phyloP scores from a whole-genome alignment of 179 eudicot species.

The Actinidia arguta region DNA sequence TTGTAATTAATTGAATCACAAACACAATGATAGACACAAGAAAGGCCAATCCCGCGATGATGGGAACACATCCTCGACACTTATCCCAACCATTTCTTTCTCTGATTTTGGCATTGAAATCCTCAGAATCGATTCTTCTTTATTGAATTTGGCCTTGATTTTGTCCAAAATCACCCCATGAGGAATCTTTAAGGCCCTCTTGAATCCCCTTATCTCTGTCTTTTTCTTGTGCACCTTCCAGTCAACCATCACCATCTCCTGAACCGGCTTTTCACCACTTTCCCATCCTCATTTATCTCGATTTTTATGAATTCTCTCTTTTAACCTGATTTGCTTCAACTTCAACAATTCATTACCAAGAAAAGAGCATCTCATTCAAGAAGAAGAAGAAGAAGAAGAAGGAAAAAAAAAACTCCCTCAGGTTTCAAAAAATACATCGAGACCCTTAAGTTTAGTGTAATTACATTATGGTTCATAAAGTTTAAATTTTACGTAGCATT shows the following conservation, averaged over 20 bases:
- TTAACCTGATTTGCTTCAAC: slow-evolving; percentile 44
- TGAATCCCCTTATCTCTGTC: slow-evolving; percentile 43
- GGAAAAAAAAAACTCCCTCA: too few species aligned
- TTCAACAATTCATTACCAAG: not conserved
- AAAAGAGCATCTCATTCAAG: not conserved
- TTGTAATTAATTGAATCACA: slow-evolving; percentile 31
- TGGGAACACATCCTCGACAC: slow-evolving; percentile 46
- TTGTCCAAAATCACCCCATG: slow-evolving; percentile 57
- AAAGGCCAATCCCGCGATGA: slow-evolving; percentile 44
- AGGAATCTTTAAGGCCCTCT: slow-evolving; percentile 61
- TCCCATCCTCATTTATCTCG: slow-evolving; percentile 69
- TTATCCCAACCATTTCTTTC: slow-evolving; percentile 39
- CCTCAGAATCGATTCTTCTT: slow-evolving; percentile 50
- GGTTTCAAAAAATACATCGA: too few species aligned
- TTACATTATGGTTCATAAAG: too few species aligned
- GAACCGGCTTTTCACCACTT: slow-evolving; percentile 61
- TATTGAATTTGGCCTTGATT: slow-evolving; percentile 56
- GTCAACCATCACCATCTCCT: slow-evolving; percentile 59
- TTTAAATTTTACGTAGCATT: too few species aligned
- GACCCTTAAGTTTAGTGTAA: too few species aligned
- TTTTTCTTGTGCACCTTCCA: slow-evolving; percentile 50
- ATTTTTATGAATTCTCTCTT: slow-evolving; percentile 52
- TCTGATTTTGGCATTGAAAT: slow-evolving; percentile 72
- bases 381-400: too few species aligned
- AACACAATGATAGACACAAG: slow-evolving; percentile 37